Conservation (phyloP, 106 monocot genomes). For the Dioscorea zingiberensis region DNA sequence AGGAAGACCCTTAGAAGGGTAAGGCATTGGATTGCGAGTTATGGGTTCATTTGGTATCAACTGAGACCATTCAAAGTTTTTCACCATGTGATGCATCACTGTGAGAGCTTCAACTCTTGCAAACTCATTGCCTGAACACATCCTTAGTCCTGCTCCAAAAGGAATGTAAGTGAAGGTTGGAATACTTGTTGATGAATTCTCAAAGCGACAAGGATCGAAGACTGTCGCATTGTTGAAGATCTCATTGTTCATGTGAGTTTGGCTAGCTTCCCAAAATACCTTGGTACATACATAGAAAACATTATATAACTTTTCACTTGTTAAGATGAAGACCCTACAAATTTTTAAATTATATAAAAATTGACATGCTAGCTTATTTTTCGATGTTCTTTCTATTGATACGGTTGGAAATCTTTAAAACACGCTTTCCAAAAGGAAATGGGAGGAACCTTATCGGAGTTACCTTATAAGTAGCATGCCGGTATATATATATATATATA, state of each 20-base stretch:
- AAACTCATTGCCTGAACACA: slow-evolving; percentile 15
- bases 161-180: slow-evolving; percentile 16
- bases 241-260: slow-evolving; percentile 14
- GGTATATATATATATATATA: too few relatives aligned
- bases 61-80: slow-evolving; percentile 12
- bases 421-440: too few relatives aligned
- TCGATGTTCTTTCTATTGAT: too few relatives aligned
- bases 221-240: slow-evolving; percentile 5
- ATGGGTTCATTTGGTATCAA: slow-evolving; percentile 3
- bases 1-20: slow-evolving; percentile 15
- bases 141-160: slow-evolving; percentile 10
- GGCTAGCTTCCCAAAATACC: slow-evolving; percentile 17
- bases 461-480: too few relatives aligned
- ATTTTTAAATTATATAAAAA: too few relatives aligned
- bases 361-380: too few relatives aligned
- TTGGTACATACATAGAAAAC: too few relatives aligned
- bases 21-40: slow-evolving; percentile 4
- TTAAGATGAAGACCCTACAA: too few relatives aligned
- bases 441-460: too few relatives aligned
- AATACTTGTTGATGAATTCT: slow-evolving; percentile 5
- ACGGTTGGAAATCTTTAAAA: too few relatives aligned
- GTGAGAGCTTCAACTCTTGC: slow-evolving; percentile 7
- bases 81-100: slow-evolving; percentile 8
- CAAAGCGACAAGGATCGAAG: slow-evolving; percentile 12
- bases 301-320: too few relatives aligned